Conservation (phyloP, 1,139 yeast genomes). For the Diutina ranongensis region DNA sequence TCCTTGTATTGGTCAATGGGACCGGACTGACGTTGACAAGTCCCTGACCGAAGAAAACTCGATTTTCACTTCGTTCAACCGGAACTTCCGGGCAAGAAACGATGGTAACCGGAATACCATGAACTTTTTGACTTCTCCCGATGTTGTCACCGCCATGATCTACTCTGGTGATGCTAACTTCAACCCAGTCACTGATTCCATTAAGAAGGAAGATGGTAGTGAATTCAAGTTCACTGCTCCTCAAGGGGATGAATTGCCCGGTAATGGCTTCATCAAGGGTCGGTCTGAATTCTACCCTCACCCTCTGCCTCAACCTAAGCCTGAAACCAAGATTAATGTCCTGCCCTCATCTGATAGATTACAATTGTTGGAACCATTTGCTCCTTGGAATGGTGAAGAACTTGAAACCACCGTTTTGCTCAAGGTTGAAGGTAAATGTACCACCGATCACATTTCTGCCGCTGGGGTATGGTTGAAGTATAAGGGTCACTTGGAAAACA, state of each 20-base stretch:
- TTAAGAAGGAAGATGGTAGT: conserved; percentile 53
- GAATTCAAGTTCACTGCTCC: conserved; percentile 63
- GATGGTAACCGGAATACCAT: conserved; percentile 96
- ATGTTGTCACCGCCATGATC: conserved; percentile 91
- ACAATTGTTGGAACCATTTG: conserved; percentile 81
- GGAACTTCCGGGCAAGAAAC: conserved; percentile 94
- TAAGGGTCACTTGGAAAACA: conserved; percentile 94
- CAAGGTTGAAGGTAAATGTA: conserved; percentile 95
- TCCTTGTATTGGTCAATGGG: conserved; percentile 99
- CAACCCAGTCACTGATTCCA: conserved; percentile 76
- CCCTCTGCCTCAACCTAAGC: conserved; percentile 59
- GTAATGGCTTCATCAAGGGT: conserved; percentile 70
- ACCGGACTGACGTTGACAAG: conserved; percentile 57
- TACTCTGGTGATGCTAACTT: conserved; percentile 84
- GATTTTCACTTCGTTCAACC: conserved; percentile 88
- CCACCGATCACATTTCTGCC: conserved; percentile 96
- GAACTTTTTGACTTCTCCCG: conserved; percentile 96
- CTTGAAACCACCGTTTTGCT: conserved; percentile 61
- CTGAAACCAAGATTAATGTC: conserved; percentile 59
- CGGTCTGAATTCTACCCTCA: conserved; percentile 79
- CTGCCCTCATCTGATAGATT: conserved; percentile 58
- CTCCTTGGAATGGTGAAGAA: conserved; percentile 79
- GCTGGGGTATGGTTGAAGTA: conserved; percentile 99
- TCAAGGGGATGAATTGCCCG: conserved; percentile 76
- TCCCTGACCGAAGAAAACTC: conserved; percentile 62